Evolutionary conservation across 208 protist genomes (phyloP), one percentile per base, ranked within the genome.

Genomic region (Phytomonas sp.): DNA sequence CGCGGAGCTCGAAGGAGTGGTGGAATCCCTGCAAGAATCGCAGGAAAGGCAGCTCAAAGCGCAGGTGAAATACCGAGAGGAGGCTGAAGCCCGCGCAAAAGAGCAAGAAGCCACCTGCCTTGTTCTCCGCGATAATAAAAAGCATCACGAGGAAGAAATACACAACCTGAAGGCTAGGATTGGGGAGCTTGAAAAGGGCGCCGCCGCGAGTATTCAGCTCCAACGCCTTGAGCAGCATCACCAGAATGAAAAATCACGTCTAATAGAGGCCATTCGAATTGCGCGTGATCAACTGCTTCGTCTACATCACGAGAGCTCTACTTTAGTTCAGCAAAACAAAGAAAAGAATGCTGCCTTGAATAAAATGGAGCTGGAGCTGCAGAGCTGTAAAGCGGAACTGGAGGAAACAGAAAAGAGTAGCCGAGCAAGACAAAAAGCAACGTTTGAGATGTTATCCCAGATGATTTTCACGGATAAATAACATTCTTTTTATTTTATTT

Each of bases 371-470:
- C 69, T 77, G 31, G 33, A 74, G 60, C n/a, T 69, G n/a, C 33
- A 40, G 36, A 59, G 64, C 14, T 63, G 71, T 31, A 69, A 80
- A 60, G 30, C 45, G 26, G 67, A 83, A 73, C 73, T 81, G 60
- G 72, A 76, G 0, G 68, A 70, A 0, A 4, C 75, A n/a, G 79
- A 89, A 42, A 76, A 83, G 36, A 66, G 72, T 16, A 73, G 63
- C 11, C 69, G 78, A 12, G 76, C 71, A 29, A 78, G 79, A 59
- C 84, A 93, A 36, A 76, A 71, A 32, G 80, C 76, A 31, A 83
- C 87, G 1, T 63, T 89, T 40, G 80, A 87, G 49, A 73, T 76
- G 33, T 69, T 93, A 4, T 83, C 87, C 0, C 83, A 77, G 19
- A 63, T 89, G 32, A 88, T 93, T 70, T 49, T 63, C 11, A 62